Conservation (phyloP, 140 eudicot species). For the Oenanthe javanica region DNA sequence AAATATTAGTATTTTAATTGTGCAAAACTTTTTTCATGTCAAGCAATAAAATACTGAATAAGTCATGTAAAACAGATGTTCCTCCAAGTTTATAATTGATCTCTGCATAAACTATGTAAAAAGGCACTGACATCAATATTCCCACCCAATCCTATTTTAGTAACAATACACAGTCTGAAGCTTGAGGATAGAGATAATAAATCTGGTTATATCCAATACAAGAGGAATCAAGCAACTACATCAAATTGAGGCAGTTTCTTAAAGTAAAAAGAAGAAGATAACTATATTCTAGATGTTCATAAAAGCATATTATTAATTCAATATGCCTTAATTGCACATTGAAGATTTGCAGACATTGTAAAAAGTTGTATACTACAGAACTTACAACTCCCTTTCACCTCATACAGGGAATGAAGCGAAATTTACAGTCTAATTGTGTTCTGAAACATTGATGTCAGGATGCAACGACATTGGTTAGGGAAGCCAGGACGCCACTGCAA, state of each 20-base stretch:
- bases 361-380: not conserved
- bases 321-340: not conserved
- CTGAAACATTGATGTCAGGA: too few species aligned
- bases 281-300: not conserved
- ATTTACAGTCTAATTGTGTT: not conserved
- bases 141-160: not conserved
- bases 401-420: not conserved
- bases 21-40: not conserved
- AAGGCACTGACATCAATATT: not conserved
- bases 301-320: not conserved
- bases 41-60: not conserved
- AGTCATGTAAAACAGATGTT: not conserved
- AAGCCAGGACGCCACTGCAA: too few species aligned
- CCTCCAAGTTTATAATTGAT: not conserved
- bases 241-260: not conserved
- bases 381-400: not conserved
- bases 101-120: not conserved
- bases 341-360: not conserved
- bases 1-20: not conserved
- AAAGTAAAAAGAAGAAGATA: not conserved
- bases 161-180: not conserved
- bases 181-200: not conserved
- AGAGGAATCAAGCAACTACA: not conserved
- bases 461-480: too few species aligned
- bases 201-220: not conserved